These are phyloP conservation scores for Erodium texanum DNA, from an alignment of 441 rosid genomes.

Conservation along the genomic window DNA sequence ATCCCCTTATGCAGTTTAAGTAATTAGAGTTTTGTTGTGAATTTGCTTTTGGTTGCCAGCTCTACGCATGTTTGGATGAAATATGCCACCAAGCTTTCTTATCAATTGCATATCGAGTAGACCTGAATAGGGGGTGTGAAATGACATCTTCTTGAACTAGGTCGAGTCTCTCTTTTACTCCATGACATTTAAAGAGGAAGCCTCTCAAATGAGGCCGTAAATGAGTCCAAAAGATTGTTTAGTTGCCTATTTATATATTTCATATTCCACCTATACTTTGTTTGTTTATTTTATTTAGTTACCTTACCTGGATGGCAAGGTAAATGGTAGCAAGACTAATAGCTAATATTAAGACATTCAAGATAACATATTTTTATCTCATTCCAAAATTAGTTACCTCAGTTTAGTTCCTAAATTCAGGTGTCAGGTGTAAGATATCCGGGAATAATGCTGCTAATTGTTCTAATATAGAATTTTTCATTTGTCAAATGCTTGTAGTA, in stretches of 20 bases:
- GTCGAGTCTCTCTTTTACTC: not conserved
- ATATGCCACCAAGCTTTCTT: not conserved
- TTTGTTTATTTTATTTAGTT: too few species aligned
- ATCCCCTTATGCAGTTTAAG: not conserved
- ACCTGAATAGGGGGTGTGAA: not conserved
- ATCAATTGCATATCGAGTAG: not conserved
- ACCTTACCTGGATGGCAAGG: slow-evolving; percentile 5
- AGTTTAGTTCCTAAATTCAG: not conserved
- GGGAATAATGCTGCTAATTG: not conserved
- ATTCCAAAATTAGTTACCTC: not conserved
- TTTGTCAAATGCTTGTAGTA: not conserved
- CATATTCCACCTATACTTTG: not conserved
- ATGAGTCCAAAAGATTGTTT: not conserved
- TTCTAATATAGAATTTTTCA: not conserved
- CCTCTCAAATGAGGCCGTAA: not conserved
- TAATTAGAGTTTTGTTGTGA: not conserved
- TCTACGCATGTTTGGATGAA: slow-evolving; percentile 2
- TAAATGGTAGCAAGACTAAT: slow-evolving; percentile 1
- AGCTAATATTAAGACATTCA: not conserved
- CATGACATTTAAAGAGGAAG: not conserved
- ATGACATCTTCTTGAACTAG: not conserved
- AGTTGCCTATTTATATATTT: not conserved
- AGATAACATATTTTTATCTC: not conserved
- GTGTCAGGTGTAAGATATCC: not conserved
- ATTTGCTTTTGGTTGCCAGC: not conserved